phyloP scores from a whole-genome alignment of 345 rosid species.

The Eucalyptus urophylla region DNA sequence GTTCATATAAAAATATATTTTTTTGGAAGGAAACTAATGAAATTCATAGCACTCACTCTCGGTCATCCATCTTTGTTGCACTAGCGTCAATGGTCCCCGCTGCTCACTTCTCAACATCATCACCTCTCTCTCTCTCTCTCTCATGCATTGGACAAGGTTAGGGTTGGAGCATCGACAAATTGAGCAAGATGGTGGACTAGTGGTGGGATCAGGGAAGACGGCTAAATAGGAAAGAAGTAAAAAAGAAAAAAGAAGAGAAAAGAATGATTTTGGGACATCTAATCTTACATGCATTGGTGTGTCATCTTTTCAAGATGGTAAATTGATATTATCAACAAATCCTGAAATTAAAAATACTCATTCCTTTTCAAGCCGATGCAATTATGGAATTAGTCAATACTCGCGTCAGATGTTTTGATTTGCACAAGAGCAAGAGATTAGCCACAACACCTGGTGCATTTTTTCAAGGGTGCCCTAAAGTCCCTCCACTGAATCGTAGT shows the following conservation, averaged over 20 bases:
- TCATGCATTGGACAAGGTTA: neutral
- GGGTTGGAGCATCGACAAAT: neutral
- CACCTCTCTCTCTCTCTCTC: no score
- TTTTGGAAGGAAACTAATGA: neutral
- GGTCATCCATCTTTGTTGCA: neutral
- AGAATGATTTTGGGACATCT: neutral
- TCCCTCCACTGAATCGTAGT: neutral
- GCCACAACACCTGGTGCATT: no score
- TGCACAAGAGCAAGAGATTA: neutral
- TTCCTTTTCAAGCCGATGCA: neutral
- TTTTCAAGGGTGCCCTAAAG: neutral
- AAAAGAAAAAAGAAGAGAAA: no score
- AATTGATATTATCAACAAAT: neutral
- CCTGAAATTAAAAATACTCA: no score
- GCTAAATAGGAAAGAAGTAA: neutral
- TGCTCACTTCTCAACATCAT: no score
- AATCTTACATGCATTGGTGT: neutral
- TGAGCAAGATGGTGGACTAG: neutral
- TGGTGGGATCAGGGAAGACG: neutral
- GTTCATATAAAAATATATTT: neutral
- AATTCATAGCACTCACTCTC: neutral
- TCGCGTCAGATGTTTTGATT: neutral
- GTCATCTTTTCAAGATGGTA: neutral
- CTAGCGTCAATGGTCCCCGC: neutral
- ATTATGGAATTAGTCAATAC: neutral